Conservation (phyloP, 768 basidiomycete species). For the Termitomyces sp. region DNA sequence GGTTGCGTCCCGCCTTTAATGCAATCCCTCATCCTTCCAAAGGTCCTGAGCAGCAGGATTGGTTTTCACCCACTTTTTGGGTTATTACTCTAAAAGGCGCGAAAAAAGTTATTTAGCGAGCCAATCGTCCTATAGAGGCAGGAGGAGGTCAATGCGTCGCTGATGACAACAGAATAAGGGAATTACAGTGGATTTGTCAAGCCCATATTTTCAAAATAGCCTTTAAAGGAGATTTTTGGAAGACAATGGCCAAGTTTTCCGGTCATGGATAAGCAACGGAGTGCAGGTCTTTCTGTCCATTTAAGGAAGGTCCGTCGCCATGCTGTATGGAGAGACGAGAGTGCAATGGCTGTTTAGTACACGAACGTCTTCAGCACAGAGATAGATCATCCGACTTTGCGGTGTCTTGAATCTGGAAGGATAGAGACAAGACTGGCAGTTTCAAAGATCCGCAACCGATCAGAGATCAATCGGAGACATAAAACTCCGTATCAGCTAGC, state of each 20-base stretch:
- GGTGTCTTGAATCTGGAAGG: too few relatives aligned
- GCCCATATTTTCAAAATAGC: constrained; percentile 9
- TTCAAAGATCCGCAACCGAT: neutral
- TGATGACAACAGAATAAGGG: constrained; percentile 11
- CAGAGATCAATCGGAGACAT: neutral
- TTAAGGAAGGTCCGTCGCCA: neutral
- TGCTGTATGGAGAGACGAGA: neutral
- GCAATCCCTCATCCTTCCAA: too few relatives aligned
- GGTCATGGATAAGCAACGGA: neutral
- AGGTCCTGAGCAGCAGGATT: constrained; percentile 2
- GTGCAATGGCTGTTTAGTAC: neutral
- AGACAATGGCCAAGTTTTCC: constrained; percentile 3
- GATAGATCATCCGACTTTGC: neutral
- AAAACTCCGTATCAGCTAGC: too few relatives aligned
- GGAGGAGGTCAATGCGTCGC: constrained; percentile 11
- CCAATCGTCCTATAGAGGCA: constrained; percentile 14
- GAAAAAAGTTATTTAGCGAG: constrained; percentile 8
- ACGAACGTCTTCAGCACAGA: neutral
- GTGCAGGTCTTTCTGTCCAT: neutral
- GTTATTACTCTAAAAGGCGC: constrained; percentile 14
- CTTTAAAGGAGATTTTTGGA: constrained; percentile 10
- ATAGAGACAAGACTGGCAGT: too few relatives aligned
- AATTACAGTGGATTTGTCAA: constrained; percentile 10
- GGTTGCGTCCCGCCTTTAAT: too few relatives aligned
- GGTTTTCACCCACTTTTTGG: constrained; percentile 12